These are phyloP conservation scores for Metschnikowia kunwiensis DNA, from an alignment of 805 yeast genomes.

Conservation along the genomic window DNA sequence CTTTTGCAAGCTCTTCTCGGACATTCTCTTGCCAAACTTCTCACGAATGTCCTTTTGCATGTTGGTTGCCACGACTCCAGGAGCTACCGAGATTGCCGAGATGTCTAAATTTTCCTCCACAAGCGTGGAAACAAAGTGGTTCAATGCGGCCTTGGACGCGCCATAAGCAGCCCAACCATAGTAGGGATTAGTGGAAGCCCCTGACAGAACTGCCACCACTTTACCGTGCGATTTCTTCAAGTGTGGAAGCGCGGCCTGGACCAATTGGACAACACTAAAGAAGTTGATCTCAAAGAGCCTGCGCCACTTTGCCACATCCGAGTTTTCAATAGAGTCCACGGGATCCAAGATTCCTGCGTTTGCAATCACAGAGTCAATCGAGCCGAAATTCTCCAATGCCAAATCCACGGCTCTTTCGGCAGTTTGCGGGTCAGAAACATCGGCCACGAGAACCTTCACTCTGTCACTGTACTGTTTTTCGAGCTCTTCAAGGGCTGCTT, in stretches of 20 bases:
- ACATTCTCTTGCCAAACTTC: slow-evolving; percentile 58
- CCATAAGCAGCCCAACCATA: slow-evolving; percentile 92
- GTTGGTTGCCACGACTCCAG: slow-evolving; percentile 89
- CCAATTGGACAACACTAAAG: slow-evolving; percentile 67
- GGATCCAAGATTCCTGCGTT: slow-evolving; percentile 87
- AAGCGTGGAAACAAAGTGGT: slow-evolving; percentile 66
- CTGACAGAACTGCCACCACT: slow-evolving; percentile 81
- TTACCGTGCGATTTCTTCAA: slow-evolving; percentile 56
- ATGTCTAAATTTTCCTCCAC: slow-evolving; percentile 63
- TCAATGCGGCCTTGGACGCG: slow-evolving; percentile 85
- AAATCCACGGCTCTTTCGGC: slow-evolving; percentile 38
- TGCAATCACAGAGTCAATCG: slow-evolving; percentile 61
- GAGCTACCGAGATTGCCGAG: slow-evolving; percentile 73
- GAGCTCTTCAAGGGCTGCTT: slow-evolving; percentile 43
- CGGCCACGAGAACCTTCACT: slow-evolving; percentile 56
- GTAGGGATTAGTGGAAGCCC: slow-evolving; percentile 65
- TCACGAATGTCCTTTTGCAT: slow-evolving; percentile 86
- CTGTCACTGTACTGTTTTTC: slow-evolving; percentile 46
- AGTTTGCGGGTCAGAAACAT: slow-evolving; percentile 47
- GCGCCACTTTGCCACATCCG: slow-evolving; percentile 59
- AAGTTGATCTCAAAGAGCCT: slow-evolving; percentile 69
- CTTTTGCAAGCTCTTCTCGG: slow-evolving; percentile 50
- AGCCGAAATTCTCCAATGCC: slow-evolving; percentile 52
- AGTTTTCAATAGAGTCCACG: slow-evolving; percentile 52
- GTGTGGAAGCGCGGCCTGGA: slow-evolving; percentile 53